phyloP scores from a whole-genome alignment of 108 stramenopile genomes.

The Asterionellopsis glacialis region DNA sequence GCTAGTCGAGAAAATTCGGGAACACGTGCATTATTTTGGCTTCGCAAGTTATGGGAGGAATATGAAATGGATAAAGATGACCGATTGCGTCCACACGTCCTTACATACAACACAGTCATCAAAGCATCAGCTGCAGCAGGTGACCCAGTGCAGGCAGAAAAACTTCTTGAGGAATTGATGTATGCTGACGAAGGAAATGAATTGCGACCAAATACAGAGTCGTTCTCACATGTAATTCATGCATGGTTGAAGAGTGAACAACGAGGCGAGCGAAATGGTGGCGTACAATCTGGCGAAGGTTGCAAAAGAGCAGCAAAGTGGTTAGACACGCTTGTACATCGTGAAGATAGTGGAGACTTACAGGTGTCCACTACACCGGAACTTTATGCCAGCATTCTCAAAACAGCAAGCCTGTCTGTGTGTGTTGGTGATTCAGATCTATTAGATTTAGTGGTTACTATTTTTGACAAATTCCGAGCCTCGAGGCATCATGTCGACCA shows the following conservation, averaged over 20 bases:
- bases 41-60: constrained; percentile 53
- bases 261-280: constrained; percentile 1
- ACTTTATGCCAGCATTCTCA: constrained; percentile 37
- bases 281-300: constrained; percentile 29
- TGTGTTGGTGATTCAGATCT: constrained; percentile 8
- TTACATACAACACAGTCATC: constrained; percentile 69
- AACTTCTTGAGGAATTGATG: constrained; percentile 56
- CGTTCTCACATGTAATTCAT: constrained; percentile 61
- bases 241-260: constrained; percentile 57
- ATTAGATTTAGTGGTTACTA: constrained; percentile 24
- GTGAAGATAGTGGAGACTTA: constrained; percentile 22
- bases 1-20: constrained; percentile 43
- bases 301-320: constrained; percentile 45
- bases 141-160: constrained; percentile 53
- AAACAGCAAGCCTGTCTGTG: constrained; percentile 25
- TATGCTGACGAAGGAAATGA: constrained; percentile 17
- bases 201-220: constrained; percentile 60
- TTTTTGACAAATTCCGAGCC: constrained; percentile 28
- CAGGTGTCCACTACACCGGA: constrained; percentile 38
- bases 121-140: constrained; percentile 30
- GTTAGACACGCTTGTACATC: constrained; percentile 44
- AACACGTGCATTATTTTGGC: constrained; percentile 63
- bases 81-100: constrained; percentile 28
- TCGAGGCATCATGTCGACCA: constrained; percentile 48
- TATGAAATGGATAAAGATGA: constrained; percentile 15